Evolutionary conservation across 495 filamentous ascomycete genomes (phyloP), one percentile per base, ranked within the genome.

Genomic region (Halenospora varia): DNA sequence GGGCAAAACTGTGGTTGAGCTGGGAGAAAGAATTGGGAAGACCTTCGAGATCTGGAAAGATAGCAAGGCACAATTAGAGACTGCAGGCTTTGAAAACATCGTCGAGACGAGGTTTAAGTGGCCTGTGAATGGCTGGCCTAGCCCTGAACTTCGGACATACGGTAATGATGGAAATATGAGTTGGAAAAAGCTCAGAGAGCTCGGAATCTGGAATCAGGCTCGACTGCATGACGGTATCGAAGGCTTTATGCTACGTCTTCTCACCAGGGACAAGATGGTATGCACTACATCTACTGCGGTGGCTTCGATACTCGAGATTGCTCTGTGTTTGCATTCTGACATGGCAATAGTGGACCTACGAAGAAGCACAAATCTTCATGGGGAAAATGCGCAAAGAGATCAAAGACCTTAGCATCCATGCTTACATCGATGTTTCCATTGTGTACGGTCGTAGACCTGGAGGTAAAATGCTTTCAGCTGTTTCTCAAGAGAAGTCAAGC

Each of bases 71-170:
- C 70, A 77, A 20, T 74, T 8, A 87, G 84, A 84, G 75, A 62
- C 45, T n/a, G 78, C 73, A 10, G 77, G 78, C 4, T 83, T 83
- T 59, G 66, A 70, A 6, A 71, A 79, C 24, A 66, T 82, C 10
- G 68, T 68, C 13, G 74, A 79, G 52, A 64, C 67, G 29, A 64
- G 55, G 13, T 79, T 77, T 59, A 82, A 82, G 55, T 71, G 77
- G 65, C 81, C 81, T 0, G 49, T 62, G 47, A 54, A 56, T 15
- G 55, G 45, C 0, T 62, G 60, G 60, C 49, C 84, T 0, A 74
- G 74, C n/a, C 55, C 57, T 0, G 52, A 60, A 20, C 17, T 44
- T 25, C 26, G 24, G 68, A 81, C 50, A 56, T 56, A 49, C 60
- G 66, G 46, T 11, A 23, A 60, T 39, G 50, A 58, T 76, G 56